Base-by-base conservation (phyloP, 257 asterid species). In the Plantago elongata region DNA sequence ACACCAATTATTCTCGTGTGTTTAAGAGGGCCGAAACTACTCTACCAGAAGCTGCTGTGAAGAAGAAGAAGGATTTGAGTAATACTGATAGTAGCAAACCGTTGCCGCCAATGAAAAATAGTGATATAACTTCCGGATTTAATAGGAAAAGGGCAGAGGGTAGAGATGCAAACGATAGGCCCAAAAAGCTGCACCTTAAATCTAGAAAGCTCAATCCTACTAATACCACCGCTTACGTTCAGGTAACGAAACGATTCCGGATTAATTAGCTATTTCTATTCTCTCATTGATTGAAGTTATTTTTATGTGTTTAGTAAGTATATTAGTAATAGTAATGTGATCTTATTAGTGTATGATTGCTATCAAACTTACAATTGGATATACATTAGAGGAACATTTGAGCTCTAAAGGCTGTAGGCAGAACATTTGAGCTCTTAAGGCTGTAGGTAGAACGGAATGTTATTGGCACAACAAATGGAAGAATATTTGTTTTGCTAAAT, bases 111-210 rank as follows among this genome's bases (percentile, higher is more conserved):
- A 82, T 83, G 93, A 93, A 83, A 61, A 84, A 72, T 57, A 65
- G 29, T 12, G 51, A 55, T 22, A 65, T 72, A 72, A 52, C 64
- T 54, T 29, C 65, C 17, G 96, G 84, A 55, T 91, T 84, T 72
- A 91, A 88, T 63, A 77, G 71, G 56, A 82, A 83, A 80, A 84
- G 98, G 79, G 98, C 98, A 14, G 86, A 85, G 57, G 98, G 98
- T 44, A 79, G 75, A 75, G 92, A 88, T 76, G 78, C 44, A 13
- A 72, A 70, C 57, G 83, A 75, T 49, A 62, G 73, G 74, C 81
- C 83, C 30, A 88, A 71, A 70, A 83, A 75, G 75, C 67, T 88
- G 75, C 87, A 84, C 66, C 89, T 80, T 50, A 91, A 91, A 82
- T 77, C 71, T 68, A 77, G 95, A 46, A 89, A 78, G 73, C 88